phyloP scores from a whole-genome alignment of 495 filamentous ascomycete species.

The Aspergillus carlsbadensis region DNA sequence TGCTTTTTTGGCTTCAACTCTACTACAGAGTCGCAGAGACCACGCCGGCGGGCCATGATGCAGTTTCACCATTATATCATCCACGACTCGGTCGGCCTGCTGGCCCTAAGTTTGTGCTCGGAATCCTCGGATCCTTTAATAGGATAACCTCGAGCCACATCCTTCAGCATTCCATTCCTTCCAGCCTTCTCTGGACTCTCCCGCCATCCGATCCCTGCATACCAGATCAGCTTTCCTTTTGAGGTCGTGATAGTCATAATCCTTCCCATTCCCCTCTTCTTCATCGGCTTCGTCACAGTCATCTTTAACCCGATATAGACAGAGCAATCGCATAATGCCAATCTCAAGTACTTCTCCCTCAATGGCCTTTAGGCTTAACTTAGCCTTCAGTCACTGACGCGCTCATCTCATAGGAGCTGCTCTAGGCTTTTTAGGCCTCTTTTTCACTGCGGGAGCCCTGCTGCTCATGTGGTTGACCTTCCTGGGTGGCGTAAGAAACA shows the following conservation, averaged over 20 bases:
- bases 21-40: background rate
- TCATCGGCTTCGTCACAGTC: background rate
- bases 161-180: slow-evolving; percentile 9
- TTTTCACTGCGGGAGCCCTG: slow-evolving; percentile 72
- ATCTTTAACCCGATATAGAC: background rate
- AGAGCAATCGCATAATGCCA: slow-evolving; percentile 25
- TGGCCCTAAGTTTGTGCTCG: slow-evolving; percentile 11
- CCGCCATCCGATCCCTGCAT: background rate
- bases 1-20: slow-evolving; percentile 3
- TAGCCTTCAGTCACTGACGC: slow-evolving; percentile 1
- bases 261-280: background rate
- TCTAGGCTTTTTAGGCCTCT: slow-evolving; percentile 61
- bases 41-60: slow-evolving; percentile 20
- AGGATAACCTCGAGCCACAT: slow-evolving; percentile 12
- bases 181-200: background rate
- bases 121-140: slow-evolving; percentile 25
- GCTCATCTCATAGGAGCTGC: slow-evolving; percentile 36
- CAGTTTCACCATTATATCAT: slow-evolving; percentile 31
- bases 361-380: too few relatives aligned
- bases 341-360: slow-evolving; percentile 32
- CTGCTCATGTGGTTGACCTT: slow-evolving; percentile 80
- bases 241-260: slow-evolving; percentile 5
- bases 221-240: slow-evolving; percentile 6
- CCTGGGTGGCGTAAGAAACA: slow-evolving; percentile 62
- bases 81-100: slow-evolving; percentile 16